Percentiles rank a stretch among this genome's conserved stretches.
phyloP scores from a whole-genome alignment of 2,329 filamentous ascomycete species.

The Ceratocystis destructans region DNA sequence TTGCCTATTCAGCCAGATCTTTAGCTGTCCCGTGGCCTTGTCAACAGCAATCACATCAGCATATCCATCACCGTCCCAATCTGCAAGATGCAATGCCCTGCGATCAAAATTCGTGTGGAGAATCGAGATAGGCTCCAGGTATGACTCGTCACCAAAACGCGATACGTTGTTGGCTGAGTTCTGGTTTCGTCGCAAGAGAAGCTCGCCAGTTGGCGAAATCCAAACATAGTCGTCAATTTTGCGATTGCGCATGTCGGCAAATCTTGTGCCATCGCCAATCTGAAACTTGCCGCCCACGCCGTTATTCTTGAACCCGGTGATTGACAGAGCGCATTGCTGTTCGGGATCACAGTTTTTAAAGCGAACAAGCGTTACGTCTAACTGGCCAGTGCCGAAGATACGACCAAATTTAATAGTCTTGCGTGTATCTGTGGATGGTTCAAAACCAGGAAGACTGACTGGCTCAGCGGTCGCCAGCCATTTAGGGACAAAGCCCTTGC shows the following conservation, averaged over 20 bases:
- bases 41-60: constrained; percentile 23
- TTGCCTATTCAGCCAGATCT: constrained; percentile 20
- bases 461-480: constrained; percentile 11
- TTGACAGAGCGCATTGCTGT: constrained; percentile 12
- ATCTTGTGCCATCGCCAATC: constrained; percentile 20
- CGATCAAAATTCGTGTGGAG: constrained; percentile 20
- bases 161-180: constrained; percentile 3
- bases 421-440: not conserved
- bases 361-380: constrained; percentile 3
- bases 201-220: constrained; percentile 17
- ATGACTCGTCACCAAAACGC: not conserved
- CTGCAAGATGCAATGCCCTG: constrained; percentile 26
- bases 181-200: constrained; percentile 16
- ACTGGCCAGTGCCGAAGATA: constrained; percentile 18
- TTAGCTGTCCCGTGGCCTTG: constrained; percentile 15
- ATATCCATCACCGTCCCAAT: constrained; percentile 29
- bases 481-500: constrained; percentile 15
- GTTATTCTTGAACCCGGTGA: constrained; percentile 20
- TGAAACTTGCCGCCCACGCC: constrained; percentile 20
- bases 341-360: not conserved
- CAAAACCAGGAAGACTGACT: not conserved
- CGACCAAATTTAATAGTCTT: constrained; percentile 20
- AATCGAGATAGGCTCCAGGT: constrained; percentile 2
- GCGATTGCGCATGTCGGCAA: constrained; percentile 17
- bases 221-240: constrained; percentile 21